Evolutionary conservation across 208 protist species (phyloP), one percentile per base, ranked within the genome.

Genomic region (Leishmania martiniquensis): DNA sequence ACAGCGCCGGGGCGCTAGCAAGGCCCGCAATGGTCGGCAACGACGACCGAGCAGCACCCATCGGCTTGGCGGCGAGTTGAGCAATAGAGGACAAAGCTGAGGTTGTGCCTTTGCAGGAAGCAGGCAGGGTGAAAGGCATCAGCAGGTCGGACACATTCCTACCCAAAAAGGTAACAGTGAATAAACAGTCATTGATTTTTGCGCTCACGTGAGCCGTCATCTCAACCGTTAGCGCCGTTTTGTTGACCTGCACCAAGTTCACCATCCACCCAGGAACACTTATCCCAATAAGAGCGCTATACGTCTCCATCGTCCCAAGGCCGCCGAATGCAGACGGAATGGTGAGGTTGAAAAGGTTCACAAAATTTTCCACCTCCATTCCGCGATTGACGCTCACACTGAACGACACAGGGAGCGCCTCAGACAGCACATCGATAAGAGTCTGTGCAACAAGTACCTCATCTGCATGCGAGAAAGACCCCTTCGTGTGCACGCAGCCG

Each of bases 81-180:
- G 9, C 1, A 4, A 4, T 7, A 37, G 37, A 34, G 37, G 15
- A 22, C n/a, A n/a, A n/a, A n/a, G n/a, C n/a, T n/a, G n/a, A n/a
- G n/a, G n/a, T n/a, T 45, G 15, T 0, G 62, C 17, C 37, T 7
- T 17, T 9, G 66, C n/a, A 70, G 66, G 4, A 7, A 10, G n/a
- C 49, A 5, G 66, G 63, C 10, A 72, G 63, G n/a, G n/a, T n/a
- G n/a, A n/a, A n/a, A 1, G 73, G 75, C 52, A 55, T 42, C 44
- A 52, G 49, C 42, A 44, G 34, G 39, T 37, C 66, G 2, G 76
- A 78, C 54, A 78, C 57, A 45, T 86, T 78, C 13, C 25, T 12
- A 29, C 82, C 78, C 25, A 73, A 77, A 62, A 80, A 86, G 52
- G 78, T 66, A 51, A 87, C 76, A 32, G 80, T 84, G 42, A 87